These are phyloP conservation scores for Telopea speciosissima DNA, from an alignment of 177 flowering plant species.

Conservation along the genomic window DNA sequence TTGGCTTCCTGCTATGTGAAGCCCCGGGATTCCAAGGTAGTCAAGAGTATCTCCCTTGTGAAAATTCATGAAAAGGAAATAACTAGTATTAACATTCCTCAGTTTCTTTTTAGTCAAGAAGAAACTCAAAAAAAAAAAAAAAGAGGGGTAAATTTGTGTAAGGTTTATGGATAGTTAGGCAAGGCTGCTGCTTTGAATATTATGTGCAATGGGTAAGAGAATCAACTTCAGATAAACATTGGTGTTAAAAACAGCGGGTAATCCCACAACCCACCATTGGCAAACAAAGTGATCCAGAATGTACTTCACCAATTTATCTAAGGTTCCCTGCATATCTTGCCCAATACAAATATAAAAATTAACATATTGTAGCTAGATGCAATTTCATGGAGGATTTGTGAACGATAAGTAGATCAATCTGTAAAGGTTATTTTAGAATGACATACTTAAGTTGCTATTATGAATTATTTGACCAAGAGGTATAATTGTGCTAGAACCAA, in stretches of 20 bases:
- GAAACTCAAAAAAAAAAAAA: neutral
- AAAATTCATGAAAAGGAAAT: neutral
- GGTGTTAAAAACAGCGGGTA: too few species aligned
- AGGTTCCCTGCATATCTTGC: too few species aligned
- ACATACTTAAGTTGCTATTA: neutral
- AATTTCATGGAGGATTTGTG: neutral
- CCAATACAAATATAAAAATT: neutral
- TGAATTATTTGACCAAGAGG: neutral
- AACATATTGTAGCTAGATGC: neutral
- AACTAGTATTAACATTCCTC: neutral
- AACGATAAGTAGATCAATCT: neutral
- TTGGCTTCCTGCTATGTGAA: conserved; percentile 95
- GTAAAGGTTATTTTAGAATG: neutral
- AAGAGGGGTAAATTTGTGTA: too few species aligned
- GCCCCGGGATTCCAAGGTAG: conserved; percentile 94
- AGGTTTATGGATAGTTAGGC: too few species aligned
- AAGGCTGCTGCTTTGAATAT: too few species aligned
- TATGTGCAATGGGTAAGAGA: too few species aligned
- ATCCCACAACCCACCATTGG: too few species aligned
- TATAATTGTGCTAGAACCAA: neutral
- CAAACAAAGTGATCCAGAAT: too few species aligned
- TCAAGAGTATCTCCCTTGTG: conserved; percentile 91
- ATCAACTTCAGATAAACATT: too few species aligned
- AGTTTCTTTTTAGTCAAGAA: neutral
- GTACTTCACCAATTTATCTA: too few species aligned